Conservation (phyloP, 768 basidiomycete species). For the Mrakia frigida region DNA sequence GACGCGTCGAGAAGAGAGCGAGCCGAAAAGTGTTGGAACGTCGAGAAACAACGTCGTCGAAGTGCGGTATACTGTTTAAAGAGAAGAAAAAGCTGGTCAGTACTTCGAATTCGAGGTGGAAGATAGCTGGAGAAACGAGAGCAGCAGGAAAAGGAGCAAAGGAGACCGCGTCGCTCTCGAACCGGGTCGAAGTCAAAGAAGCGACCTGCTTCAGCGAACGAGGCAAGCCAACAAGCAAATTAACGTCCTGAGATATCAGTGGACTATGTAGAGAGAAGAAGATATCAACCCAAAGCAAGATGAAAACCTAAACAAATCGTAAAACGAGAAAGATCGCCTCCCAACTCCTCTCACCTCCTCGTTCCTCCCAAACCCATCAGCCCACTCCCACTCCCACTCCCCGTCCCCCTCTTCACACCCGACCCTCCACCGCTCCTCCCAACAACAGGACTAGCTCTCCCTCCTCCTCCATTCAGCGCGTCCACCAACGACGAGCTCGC, state of each 20-base stretch:
- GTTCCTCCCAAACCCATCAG: conserved; percentile 9
- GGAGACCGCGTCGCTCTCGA: too few species aligned
- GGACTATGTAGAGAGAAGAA: not conserved
- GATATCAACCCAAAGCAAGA: not conserved
- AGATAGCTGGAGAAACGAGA: too few species aligned
- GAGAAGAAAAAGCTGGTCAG: too few species aligned
- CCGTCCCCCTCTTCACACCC: not conserved
- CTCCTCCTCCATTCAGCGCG: not conserved
- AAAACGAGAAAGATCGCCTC: not conserved
- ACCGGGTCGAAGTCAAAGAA: too few species aligned
- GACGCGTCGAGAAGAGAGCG: too few species aligned
- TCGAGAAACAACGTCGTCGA: too few species aligned
- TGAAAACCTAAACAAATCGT: not conserved
- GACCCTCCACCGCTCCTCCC: not conserved
- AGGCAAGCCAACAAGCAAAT: too few species aligned
- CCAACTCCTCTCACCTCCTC: not conserved
- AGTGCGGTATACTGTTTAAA: too few species aligned
- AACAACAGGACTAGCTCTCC: not conserved
- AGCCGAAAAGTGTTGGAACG: too few species aligned
- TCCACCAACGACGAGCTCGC: conserved; percentile 10
- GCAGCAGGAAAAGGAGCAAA: too few species aligned
- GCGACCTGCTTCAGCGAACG: too few species aligned
- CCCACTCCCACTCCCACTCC: not conserved
- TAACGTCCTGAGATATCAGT: not conserved
- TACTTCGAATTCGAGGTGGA: too few species aligned